Conservation (phyloP, 2,329 filamentous ascomycete genomes). For the Rhynchosporium secalis region DNA sequence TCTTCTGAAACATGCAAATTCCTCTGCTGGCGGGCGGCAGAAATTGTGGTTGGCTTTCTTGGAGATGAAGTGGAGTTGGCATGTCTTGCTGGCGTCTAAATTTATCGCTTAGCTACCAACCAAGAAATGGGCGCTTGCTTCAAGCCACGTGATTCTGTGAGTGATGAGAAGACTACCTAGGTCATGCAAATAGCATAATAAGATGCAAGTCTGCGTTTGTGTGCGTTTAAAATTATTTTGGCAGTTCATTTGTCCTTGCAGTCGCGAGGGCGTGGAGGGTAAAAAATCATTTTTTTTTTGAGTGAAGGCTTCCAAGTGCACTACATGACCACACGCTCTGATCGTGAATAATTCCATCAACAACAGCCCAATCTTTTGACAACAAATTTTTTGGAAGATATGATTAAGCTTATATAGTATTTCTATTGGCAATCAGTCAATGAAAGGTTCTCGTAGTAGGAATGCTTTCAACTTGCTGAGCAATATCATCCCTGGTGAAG, state of each 20-base stretch:
- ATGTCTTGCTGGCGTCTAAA: neutral
- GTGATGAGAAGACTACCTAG: too few relatives aligned
- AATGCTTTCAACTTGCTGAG: too few relatives aligned
- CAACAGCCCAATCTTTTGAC: too few relatives aligned
- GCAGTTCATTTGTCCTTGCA: neutral
- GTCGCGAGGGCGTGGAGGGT: neutral
- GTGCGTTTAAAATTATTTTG: neutral
- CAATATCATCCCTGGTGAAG: too few relatives aligned
- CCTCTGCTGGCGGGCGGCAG: constrained; percentile 11
- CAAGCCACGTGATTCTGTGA: neutral
- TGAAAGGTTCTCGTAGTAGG: too few relatives aligned
- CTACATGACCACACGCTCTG: too few relatives aligned
- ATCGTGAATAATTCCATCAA: too few relatives aligned
- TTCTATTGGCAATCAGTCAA: too few relatives aligned
- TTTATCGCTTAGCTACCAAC: constrained; percentile 2
- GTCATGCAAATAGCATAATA: neutral
- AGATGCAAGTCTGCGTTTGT: constrained; percentile 1
- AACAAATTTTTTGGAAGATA: too few relatives aligned
- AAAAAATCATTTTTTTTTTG: neutral
- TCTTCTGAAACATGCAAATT: constrained; percentile 18
- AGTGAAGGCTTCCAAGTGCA: too few relatives aligned
- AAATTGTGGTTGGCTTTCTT: constrained; percentile 17
- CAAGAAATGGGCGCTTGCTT: neutral
- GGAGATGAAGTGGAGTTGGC: constrained; percentile 1
- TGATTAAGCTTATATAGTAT: too few relatives aligned